phyloP scores from a whole-genome alignment of 768 basidiomycete species.

The Fomitopsis pulvina region DNA sequence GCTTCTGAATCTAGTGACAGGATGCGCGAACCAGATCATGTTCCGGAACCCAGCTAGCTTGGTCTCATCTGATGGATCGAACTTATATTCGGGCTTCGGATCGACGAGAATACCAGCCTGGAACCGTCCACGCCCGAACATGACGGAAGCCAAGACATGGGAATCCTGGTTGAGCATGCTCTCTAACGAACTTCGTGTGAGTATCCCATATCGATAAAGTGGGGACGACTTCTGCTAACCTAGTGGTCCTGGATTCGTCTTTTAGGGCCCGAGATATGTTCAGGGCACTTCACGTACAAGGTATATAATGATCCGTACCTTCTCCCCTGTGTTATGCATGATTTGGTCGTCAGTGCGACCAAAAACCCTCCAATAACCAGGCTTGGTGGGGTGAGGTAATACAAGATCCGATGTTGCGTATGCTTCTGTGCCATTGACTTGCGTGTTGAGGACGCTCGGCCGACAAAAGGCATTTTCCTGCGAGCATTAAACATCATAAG shows the following conservation, averaged over 20 bases:
- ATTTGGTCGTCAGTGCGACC: slow-evolving; percentile 43
- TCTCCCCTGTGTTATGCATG: slow-evolving; percentile 35
- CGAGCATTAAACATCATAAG: not conserved
- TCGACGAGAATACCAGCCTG: slow-evolving; percentile 36
- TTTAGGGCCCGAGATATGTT: not conserved
- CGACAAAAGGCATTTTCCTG: not conserved
- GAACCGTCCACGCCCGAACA: slow-evolving; percentile 36
- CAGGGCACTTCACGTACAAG: not conserved
- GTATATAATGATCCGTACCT: slow-evolving; percentile 18
- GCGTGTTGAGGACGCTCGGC: slow-evolving; percentile 26
- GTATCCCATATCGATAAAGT: not conserved
- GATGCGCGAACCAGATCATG: slow-evolving; percentile 25
- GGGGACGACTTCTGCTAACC: slow-evolving; percentile 11
- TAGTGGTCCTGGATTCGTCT: slow-evolving; percentile 35
- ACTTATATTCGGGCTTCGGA: slow-evolving; percentile 22
- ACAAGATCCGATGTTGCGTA: slow-evolving; percentile 37
- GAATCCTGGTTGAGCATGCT: slow-evolving; percentile 29
- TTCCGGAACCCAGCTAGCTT: slow-evolving; percentile 28
- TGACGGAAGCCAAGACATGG: slow-evolving; percentile 25
- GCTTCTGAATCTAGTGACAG: not conserved
- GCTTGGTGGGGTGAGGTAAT: slow-evolving; percentile 32
- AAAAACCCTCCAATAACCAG: slow-evolving; percentile 28
- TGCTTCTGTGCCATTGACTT: slow-evolving; percentile 23
- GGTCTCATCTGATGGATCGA: slow-evolving; percentile 26
- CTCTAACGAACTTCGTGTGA: slow-evolving; percentile 19